phyloP scores from a whole-genome alignment of 192 early-diverging fungal species.

The Podila horticola region DNA sequence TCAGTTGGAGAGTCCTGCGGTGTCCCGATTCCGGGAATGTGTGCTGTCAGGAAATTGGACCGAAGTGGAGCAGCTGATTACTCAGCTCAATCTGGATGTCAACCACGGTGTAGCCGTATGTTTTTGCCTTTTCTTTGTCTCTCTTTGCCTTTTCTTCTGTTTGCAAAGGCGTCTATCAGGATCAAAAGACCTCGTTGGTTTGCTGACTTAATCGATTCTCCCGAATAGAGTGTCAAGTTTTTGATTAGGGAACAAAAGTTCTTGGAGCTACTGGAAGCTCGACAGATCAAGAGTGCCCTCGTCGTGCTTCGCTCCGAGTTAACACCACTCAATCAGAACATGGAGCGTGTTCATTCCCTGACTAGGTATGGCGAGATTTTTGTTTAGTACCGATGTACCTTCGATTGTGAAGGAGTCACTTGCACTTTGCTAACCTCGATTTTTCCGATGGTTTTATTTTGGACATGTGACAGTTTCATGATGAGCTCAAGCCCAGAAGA shows the following conservation, averaged over 20 bases:
- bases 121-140: background rate
- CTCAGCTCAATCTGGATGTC: slow-evolving; percentile 57
- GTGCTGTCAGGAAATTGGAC: slow-evolving; percentile 86
- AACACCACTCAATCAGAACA: slow-evolving; percentile 74
- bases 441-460: background rate
- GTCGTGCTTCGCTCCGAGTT: slow-evolving; percentile 84
- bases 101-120: slow-evolving; percentile 44
- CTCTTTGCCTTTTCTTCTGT: background rate
- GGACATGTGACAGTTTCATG: slow-evolving; percentile 62
- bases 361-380: slow-evolving; percentile 64
- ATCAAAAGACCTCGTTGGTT: no score
- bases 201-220: background rate
- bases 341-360: slow-evolving; percentile 76
- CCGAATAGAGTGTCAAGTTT: slow-evolving; percentile 63
- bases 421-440: no score
- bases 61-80: slow-evolving; percentile 67
- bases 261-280: slow-evolving; percentile 83
- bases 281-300: slow-evolving; percentile 77
- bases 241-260: slow-evolving; percentile 91
- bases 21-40: slow-evolving; percentile 74
- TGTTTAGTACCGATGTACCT: slow-evolving; percentile 34
- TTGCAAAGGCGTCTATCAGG: background rate
- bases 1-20: slow-evolving; percentile 75
- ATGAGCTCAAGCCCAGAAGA: slow-evolving; percentile 77
- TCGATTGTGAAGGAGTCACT: background rate